Evolutionary conservation across 192 early-diverging fungal genomes (phyloP).

Genomic region (Geranomyces michiganensis): DNA sequence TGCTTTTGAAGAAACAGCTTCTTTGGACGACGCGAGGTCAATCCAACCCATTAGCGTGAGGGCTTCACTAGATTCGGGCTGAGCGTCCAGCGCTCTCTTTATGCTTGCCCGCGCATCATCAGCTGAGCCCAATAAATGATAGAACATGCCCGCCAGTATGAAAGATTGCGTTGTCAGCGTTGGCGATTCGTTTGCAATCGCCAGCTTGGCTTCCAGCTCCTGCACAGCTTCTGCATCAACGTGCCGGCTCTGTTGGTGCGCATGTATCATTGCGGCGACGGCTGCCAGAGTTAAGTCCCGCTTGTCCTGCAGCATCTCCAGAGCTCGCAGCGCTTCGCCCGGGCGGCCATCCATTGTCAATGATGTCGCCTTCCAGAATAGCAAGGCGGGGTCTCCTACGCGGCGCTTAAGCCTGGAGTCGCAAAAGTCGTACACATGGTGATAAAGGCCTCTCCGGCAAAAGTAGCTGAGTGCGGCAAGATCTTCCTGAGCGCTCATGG

Average conservation of each 20-base stretch:
- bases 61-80: conserved; percentile 23
- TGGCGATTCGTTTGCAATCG: conserved; percentile 38
- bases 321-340: conserved; percentile 45
- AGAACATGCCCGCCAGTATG: conserved; percentile 44
- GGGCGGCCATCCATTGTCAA: conserved; percentile 42
- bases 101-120: conserved; percentile 29
- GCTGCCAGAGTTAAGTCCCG: conserved; percentile 48
- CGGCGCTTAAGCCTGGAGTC: conserved; percentile 39
- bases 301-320: conserved; percentile 53
- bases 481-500: conserved; percentile 1
- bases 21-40: conserved; percentile 40
- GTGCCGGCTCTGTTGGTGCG: conserved; percentile 52
- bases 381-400: conserved; percentile 46
- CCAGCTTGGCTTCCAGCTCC: conserved; percentile 53
- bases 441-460: conserved; percentile 37
- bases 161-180: conserved; percentile 31
- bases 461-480: conserved; percentile 47
- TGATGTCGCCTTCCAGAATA: conserved; percentile 50
- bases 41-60: conserved; percentile 52
- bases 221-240: conserved; percentile 53
- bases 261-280: conserved; percentile 51
- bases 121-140: conserved; percentile 37
- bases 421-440: conserved; percentile 47
- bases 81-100: conserved; percentile 33
- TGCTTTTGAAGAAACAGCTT: conserved; percentile 31